Evolutionary conservation across 495 filamentous ascomycete genomes (phyloP), one percentile per base, ranked within the genome.

Genomic region (Apiosordaria backusii): DNA sequence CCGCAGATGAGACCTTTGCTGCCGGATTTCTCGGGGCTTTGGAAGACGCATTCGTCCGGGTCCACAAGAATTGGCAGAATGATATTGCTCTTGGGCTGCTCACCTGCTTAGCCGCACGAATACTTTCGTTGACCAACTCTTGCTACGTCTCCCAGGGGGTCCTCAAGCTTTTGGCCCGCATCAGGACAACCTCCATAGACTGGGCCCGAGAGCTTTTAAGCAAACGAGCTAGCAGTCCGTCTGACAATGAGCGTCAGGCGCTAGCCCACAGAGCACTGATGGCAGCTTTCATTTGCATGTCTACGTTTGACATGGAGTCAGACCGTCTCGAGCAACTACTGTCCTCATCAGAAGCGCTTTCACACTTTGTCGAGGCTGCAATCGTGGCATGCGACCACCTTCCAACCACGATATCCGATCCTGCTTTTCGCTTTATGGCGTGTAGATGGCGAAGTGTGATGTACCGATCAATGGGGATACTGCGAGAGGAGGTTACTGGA

Each of bases 21-120:
- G 5, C 5, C n/a, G 5, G 13, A 10, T 23, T 64, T 27, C n/a
- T 67, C 0, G 9, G 15, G 6, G 61, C 64, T 35, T 60, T 69
- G 13, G 4, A 9, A 5, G 61, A 67, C 4, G 57, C 70, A 9
- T 40, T 72, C 4, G 22, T 7, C 15, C 65, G 70, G 18, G 53
- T 66, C n/a, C 50, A 63, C 19, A 60, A 45, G n/a, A 72, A 66
- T 23, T 72, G 70, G 70, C 70, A 72, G 59, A 72, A 72, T 29
- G 50, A 63, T 18, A 25, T 60, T 53, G 65, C 70, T 16, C 22
- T 70, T 18, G 65, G 66, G 45, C 35, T 73, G 2, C 25, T 73
- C 3, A 25, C 26, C 13, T 68, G 69, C 24, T 24, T 74, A 4
- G 69, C 67, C 23, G 67, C 67, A 1, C 55, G 69, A 16, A 25